Evolutionary conservation across 2,329 filamentous ascomycete species (phyloP), one percentile per base, ranked within the genome.

Genomic region (Arthrobotrys musiformis): DNA sequence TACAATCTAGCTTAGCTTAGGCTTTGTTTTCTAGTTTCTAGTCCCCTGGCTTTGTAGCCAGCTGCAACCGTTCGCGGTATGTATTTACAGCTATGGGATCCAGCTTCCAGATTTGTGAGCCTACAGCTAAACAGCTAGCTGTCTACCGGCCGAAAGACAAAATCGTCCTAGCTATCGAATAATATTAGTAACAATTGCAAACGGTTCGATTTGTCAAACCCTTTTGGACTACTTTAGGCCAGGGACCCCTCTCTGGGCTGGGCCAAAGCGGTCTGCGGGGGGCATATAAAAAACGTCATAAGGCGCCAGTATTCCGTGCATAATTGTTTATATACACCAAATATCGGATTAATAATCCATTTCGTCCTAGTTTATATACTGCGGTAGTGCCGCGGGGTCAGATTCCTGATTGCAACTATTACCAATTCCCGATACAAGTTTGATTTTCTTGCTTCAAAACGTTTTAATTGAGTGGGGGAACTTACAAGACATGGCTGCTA

Each of bases 401-500:
- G 15, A 52, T 15, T 17, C 11, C 24, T 17, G 15, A n/a, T 17
- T 7, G n/a, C n/a, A n/a, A n/a, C n/a, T n/a, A n/a, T n/a, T n/a
- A n/a, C n/a, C n/a, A n/a, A n/a, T n/a, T n/a, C n/a, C n/a, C n/a
- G n/a, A n/a, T n/a, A n/a, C n/a, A n/a, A n/a, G n/a, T n/a, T n/a
- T n/a, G n/a, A n/a, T n/a, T n/a, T n/a, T n/a, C n/a, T 35, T 35
- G 17, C n/a, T 66, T 26, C 19, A 37, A 63, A 44, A 42, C 44
- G 4, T 7, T 17, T 2, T n/a, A 28, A 6, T 9, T 40, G 4
- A 24, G 1, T 40, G 13, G 30, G 5, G 28, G 30, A 48, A n/a
- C 42, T 17, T 19, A 26, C n/a, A 46, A 37, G 26, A 35, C 64
- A 81, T 80, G 80, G 70, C 79, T 17, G 37, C 79, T 17, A 33